Conservation (phyloP, 306 rosid species). For the Cicer arietinum region DNA sequence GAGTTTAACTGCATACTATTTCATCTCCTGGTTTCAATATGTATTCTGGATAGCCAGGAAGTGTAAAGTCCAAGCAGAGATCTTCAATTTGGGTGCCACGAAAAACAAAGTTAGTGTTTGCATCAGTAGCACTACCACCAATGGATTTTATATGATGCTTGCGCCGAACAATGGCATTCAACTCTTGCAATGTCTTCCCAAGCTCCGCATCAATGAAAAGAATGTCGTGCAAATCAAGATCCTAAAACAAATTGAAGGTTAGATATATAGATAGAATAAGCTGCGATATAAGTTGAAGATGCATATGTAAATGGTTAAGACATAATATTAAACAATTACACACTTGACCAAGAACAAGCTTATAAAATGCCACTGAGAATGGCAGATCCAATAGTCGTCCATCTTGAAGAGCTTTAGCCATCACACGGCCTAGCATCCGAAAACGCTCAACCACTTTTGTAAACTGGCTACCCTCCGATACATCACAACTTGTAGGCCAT, state of each 20-base stretch:
- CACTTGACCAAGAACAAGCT: constrained; percentile 92
- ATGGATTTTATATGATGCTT: constrained; percentile 64
- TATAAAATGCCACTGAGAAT: constrained; percentile 84
- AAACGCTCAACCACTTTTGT: constrained; percentile 79
- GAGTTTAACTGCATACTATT: constrained; percentile 52
- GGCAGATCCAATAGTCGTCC: constrained; percentile 95
- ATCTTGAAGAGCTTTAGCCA: constrained; percentile 99
- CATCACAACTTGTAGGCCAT: constrained; percentile 77
- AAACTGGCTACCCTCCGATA: constrained; percentile 77
- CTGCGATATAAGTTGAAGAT: not conserved
- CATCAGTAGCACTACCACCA: constrained; percentile 49
- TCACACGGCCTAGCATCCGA: constrained; percentile 85
- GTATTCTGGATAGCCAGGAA: constrained; percentile 94
- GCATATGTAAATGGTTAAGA: constrained; percentile 11
- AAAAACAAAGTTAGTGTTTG: constrained; percentile 54
- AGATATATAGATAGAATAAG: constrained; percentile 24
- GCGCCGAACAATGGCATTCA: constrained; percentile 77
- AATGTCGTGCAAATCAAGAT: constrained; percentile 95
- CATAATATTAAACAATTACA: constrained; percentile 38
- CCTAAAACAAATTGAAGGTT: constrained; percentile 56
- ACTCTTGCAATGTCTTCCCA: constrained; percentile 91
- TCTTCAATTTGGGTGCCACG: constrained; percentile 85
- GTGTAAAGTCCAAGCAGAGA: constrained; percentile 83
- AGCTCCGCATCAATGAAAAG: constrained; percentile 84
- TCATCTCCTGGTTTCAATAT: constrained; percentile 84